phyloP scores from a whole-genome alignment of 2,329 filamentous ascomycete genomes.

The Calonectria naviculata region DNA sequence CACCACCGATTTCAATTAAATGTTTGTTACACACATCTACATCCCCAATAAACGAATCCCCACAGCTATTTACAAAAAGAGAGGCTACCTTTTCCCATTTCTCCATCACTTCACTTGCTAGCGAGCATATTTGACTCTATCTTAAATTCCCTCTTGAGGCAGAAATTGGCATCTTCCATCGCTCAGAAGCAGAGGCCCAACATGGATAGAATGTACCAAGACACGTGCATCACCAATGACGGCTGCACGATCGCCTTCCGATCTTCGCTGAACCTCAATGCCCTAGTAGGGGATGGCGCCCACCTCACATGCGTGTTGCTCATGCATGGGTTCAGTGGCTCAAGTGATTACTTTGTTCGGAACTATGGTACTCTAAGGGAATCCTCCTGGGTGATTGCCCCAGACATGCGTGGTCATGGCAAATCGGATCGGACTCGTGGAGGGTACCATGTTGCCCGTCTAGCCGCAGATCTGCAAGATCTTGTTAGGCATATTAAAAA shows the following conservation, averaged over 20 bases:
- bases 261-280: constrained; percentile 33
- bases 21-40: background rate
- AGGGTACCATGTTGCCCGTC: constrained; percentile 40
- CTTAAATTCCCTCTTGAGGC: background rate
- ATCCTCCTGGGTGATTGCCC: constrained; percentile 37
- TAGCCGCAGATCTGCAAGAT: constrained; percentile 36
- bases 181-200: background rate
- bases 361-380: constrained; percentile 34
- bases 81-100: background rate
- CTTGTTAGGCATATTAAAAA: constrained; percentile 33
- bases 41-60: background rate
- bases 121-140: background rate
- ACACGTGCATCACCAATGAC: constrained; percentile 34
- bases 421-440: constrained; percentile 33
- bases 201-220: constrained; percentile 28
- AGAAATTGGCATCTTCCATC: background rate
- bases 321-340: constrained; percentile 44
- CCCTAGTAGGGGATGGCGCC: background rate
- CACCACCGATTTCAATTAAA: background rate
- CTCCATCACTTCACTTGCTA: background rate
- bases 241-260: constrained; percentile 38
- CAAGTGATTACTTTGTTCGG: constrained; percentile 39
- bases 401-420: constrained; percentile 42
- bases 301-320: constrained; percentile 35
- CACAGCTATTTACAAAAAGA: background rate